These are phyloP conservation scores for Proliferodiscus dingleyae DNA, from an alignment of 2,329 filamentous ascomycete genomes.

Conservation along the genomic window DNA sequence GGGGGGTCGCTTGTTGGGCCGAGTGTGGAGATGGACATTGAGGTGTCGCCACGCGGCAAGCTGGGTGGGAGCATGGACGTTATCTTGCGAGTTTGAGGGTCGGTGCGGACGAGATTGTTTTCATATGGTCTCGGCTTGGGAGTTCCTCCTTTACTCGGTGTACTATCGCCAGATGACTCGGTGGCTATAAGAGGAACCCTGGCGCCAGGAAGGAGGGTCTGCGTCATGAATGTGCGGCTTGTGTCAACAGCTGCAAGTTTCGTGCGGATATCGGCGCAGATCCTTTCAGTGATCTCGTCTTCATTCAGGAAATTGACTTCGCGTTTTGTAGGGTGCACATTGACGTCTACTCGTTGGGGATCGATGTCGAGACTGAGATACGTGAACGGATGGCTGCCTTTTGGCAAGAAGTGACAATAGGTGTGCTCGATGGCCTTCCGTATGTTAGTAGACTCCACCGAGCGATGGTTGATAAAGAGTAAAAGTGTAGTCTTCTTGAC, in stretches of 20 bases:
- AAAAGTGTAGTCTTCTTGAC: conserved; percentile 84
- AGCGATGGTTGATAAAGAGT: conserved; percentile 93
- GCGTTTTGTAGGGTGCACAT: conserved; percentile 93
- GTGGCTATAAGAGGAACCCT: conserved; percentile 32
- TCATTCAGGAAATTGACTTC: conserved; percentile 98
- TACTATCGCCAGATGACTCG: conserved; percentile 12
- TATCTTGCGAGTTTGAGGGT: conserved; percentile 85
- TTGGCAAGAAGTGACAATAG: conserved; percentile 82
- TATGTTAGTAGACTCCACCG: conserved; percentile 83
- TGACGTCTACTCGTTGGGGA: conserved; percentile 88
- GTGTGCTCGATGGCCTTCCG: conserved; percentile 89
- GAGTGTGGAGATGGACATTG: conserved; percentile 16
- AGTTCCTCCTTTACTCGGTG: conserved; percentile 24
- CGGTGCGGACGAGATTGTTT: conserved; percentile 86
- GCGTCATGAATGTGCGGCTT: conserved; percentile 90
- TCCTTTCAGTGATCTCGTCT: conserved; percentile 84
- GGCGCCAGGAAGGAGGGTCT: conserved; percentile 76
- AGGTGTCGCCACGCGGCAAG: conserved; percentile 30
- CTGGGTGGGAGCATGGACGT: conserved; percentile 84
- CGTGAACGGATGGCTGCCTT: conserved; percentile 88
- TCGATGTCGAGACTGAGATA: conserved; percentile 93
- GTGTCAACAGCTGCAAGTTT: conserved; percentile 84
- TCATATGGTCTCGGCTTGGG: conserved; percentile 65
- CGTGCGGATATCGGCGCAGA: conserved; percentile 74
- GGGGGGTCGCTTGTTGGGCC: conserved; percentile 51